Evolutionary conservation across 2,329 filamentous ascomycete species (phyloP).

Genomic region (Phialophora chinensis): DNA sequence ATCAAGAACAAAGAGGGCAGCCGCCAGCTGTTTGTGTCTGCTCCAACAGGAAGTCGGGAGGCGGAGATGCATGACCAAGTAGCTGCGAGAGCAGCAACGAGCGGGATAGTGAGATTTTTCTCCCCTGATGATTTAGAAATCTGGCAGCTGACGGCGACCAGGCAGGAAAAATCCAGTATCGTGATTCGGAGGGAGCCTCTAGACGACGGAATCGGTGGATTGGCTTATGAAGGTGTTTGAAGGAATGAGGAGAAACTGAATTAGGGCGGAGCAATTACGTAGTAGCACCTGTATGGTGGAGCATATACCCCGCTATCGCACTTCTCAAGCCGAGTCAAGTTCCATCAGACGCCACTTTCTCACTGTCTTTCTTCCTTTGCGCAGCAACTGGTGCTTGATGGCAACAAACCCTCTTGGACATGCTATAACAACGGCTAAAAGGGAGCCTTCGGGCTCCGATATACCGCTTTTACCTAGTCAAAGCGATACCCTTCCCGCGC

Average conservation of each 20-base stretch:
- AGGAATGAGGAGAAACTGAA: not conserved
- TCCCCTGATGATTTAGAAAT: too few relatives aligned
- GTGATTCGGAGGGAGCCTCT: too few relatives aligned
- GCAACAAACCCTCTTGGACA: constrained; percentile 19
- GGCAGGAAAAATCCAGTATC: too few relatives aligned
- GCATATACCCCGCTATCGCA: not conserved
- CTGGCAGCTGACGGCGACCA: too few relatives aligned
- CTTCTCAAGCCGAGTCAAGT: not conserved
- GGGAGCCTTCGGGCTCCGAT: constrained; percentile 20
- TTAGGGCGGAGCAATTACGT: not conserved
- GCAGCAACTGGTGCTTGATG: constrained; percentile 22
- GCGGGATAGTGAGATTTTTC: not conserved
- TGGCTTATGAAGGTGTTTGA: not conserved
- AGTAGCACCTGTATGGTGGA: not conserved
- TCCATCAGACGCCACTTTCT: not conserved
- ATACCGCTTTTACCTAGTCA: not conserved
- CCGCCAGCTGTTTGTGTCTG: too few relatives aligned
- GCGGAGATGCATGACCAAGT: too few relatives aligned
- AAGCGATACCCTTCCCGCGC: not conserved
- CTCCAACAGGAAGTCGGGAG: too few relatives aligned
- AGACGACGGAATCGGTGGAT: not conserved
- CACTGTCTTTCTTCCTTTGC: not conserved
- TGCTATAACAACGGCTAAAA: constrained; percentile 20
- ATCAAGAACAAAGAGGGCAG: not conserved
- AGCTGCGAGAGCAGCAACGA: not conserved